phyloP scores from a whole-genome alignment of 345 rosid species.

The Brassica rapa region DNA sequence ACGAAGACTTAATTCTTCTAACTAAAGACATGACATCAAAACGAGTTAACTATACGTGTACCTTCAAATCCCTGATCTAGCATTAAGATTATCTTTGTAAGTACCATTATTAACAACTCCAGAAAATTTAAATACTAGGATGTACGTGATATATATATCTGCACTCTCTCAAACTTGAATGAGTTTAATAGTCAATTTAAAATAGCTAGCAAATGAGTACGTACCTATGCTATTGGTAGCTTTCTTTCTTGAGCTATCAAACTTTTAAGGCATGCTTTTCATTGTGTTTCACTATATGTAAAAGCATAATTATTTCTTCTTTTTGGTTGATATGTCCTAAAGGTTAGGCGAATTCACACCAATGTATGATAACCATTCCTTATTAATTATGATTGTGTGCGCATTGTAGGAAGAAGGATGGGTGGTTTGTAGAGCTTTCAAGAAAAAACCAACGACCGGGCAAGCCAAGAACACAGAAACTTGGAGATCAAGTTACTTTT shows the following conservation, averaged over 20 bases:
- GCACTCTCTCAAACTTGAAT: not conserved
- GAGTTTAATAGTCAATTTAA: not conserved
- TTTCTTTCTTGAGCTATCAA: slow-evolving; percentile 32
- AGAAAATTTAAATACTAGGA: not conserved
- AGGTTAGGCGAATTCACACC: slow-evolving; percentile 43
- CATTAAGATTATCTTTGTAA: not conserved
- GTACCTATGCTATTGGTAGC: slow-evolving; percentile 32
- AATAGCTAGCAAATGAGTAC: slow-evolving; percentile 33
- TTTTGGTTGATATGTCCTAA: slow-evolving; percentile 22
- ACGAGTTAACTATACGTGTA: not conserved
- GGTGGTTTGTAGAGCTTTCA: slow-evolving; percentile 98
- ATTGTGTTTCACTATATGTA: slow-evolving; percentile 42
- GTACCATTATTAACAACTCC: not conserved
- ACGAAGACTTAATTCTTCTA: not conserved
- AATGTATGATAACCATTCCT: slow-evolving; percentile 9
- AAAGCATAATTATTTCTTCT: slow-evolving; percentile 57
- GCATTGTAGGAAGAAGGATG: slow-evolving; percentile 91
- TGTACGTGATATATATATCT: not conserved
- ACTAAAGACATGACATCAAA: not conserved
- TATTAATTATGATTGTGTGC: slow-evolving; percentile 9
- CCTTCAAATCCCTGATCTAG: not conserved
- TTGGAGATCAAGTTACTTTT: slow-evolving; percentile 70
- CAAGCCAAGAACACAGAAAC: slow-evolving; percentile 62
- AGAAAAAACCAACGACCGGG: slow-evolving; percentile 56
- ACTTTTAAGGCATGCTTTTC: slow-evolving; percentile 55